phyloP scores from a whole-genome alignment of 345 rosid genomes.

The Acer saccharum region DNA sequence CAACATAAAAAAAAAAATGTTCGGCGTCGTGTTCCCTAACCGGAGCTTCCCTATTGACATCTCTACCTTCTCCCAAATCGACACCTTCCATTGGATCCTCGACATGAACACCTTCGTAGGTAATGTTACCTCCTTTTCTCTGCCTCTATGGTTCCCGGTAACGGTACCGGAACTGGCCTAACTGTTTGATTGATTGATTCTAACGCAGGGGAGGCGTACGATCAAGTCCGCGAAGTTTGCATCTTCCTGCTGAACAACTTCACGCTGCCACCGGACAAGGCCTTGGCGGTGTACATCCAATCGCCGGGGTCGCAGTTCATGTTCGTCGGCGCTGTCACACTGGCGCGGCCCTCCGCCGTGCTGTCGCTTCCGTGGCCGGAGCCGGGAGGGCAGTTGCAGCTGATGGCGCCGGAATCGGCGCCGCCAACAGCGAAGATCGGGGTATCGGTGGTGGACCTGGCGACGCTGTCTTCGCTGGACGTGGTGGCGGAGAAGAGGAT shows the following conservation, averaged over 20 bases:
- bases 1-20: conserved; percentile 38
- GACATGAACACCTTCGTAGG: conserved; percentile 98
- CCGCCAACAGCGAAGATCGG: conserved; percentile 83
- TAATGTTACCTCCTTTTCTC: conserved; percentile 11
- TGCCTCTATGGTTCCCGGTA: neutral
- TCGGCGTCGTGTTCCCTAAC: conserved; percentile 94
- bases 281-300: conserved; percentile 88
- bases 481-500: conserved; percentile 70
- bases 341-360: conserved; percentile 83
- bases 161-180: neutral
- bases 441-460: conserved; percentile 74
- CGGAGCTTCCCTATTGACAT: conserved; percentile 95
- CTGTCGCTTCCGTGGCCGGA: conserved; percentile 90
- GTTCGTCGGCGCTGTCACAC: conserved; percentile 83
- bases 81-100: conserved; percentile 90
- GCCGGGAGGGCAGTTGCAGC: conserved; percentile 65
- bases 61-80: conserved; percentile 87
- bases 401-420: conserved; percentile 60
- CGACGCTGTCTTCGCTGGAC: conserved; percentile 71
- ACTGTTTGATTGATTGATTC: neutral
- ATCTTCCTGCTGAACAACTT: conserved; percentile 80
- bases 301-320: conserved; percentile 86
- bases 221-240: conserved; percentile 79
- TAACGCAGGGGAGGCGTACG: conserved; percentile 75
- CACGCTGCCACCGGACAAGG: conserved; percentile 84